Conservation (phyloP, 2,329 filamentous ascomycete species). For the Periconia digitata region DNA sequence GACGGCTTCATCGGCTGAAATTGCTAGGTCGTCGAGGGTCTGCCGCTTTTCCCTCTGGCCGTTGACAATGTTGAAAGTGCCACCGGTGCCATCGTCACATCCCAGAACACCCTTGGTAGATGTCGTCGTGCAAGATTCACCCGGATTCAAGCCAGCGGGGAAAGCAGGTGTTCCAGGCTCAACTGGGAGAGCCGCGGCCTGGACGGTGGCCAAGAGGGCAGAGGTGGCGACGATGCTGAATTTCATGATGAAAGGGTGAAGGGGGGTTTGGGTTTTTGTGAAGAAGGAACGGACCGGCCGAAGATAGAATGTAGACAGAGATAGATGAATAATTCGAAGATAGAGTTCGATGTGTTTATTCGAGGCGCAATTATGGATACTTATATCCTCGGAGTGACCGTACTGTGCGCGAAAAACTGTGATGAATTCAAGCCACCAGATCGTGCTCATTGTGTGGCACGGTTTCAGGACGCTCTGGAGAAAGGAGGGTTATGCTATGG, state of each 20-base stretch:
- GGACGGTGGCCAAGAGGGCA: neutral
- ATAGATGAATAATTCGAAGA: no score
- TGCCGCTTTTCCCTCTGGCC: neutral
- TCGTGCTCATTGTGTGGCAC: no score
- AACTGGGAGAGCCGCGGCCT: neutral
- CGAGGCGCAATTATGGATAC: no score
- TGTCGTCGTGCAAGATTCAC: neutral
- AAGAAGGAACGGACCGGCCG: neutral
- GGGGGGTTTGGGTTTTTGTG: neutral
- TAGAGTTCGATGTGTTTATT: no score
- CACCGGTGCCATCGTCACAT: neutral
- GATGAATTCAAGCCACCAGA: no score
- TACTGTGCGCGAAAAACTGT: no score
- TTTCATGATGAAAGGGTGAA: neutral
- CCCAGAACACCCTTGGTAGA: neutral
- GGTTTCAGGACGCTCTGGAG: no score
- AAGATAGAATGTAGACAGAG: no score
- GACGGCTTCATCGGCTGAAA: neutral
- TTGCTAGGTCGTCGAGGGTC: neutral
- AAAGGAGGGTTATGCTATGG: no score
- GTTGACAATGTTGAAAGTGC: slow-evolving; percentile 7
- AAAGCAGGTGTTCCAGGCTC: neutral
- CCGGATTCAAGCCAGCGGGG: neutral
- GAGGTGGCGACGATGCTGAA: neutral
- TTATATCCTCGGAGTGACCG: no score